A percentile compares a stretch with the other conserved stretches of the same genome.
Evolutionary conservation across 2,329 filamentous ascomycete genomes (phyloP).

Genomic region (Microsporum ferrugineum): DNA sequence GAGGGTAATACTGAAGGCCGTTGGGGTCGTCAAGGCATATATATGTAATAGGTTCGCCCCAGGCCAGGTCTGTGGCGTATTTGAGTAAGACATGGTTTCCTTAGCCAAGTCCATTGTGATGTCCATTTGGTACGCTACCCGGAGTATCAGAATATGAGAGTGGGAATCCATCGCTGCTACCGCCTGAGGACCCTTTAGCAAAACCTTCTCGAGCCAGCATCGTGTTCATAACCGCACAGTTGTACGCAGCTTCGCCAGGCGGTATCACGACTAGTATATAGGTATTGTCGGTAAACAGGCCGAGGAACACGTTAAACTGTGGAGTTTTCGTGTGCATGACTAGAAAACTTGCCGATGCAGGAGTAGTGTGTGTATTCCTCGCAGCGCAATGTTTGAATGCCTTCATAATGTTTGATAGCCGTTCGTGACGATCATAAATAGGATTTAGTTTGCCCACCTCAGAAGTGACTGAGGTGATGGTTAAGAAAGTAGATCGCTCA

Average conservation of each 20-base stretch:
- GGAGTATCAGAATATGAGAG: constrained; percentile 24
- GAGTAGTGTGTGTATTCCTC: constrained; percentile 35
- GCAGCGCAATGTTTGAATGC: constrained; percentile 78
- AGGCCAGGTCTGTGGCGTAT: not conserved
- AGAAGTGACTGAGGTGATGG: constrained; percentile 83
- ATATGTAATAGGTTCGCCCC: not conserved
- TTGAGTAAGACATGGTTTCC: not conserved
- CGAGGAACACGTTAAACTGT: constrained; percentile 86
- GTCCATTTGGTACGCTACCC: constrained; percentile 5
- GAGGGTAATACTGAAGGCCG: not conserved
- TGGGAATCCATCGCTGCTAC: constrained; percentile 32
- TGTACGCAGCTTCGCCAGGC: constrained; percentile 82
- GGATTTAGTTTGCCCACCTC: constrained; percentile 67
- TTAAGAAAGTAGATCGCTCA: constrained; percentile 89
- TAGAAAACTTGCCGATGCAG: constrained; percentile 33
- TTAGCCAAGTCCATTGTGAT: not conserved
- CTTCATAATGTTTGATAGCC: constrained; percentile 94
- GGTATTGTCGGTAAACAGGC: constrained; percentile 93
- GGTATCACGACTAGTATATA: constrained; percentile 89
- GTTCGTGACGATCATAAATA: constrained; percentile 84
- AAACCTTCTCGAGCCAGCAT: constrained; percentile 78
- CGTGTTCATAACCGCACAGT: constrained; percentile 80
- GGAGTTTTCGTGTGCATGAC: constrained; percentile 41
- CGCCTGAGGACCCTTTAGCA: constrained; percentile 43
- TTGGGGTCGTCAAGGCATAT: not conserved